phyloP scores from a whole-genome alignment of 2,329 filamentous ascomycete species.

The Truncatella angustata region DNA sequence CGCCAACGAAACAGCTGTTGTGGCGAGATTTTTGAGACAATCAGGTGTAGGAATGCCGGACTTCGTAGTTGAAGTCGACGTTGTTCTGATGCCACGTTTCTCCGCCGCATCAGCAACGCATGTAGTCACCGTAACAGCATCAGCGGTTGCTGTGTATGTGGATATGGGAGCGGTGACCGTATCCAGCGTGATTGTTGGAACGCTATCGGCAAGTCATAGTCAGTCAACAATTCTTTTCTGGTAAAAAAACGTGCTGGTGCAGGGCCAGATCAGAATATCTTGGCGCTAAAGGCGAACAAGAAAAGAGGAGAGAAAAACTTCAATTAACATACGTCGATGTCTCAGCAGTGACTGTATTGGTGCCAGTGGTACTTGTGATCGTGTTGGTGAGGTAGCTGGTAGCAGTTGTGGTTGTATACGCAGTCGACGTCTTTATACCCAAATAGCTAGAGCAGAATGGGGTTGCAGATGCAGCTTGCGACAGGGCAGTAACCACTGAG shows the following conservation, averaged over 20 bases:
- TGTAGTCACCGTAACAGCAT: slow-evolving; percentile 4
- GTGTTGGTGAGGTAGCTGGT: background rate
- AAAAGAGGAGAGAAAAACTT: no score
- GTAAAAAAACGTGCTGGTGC: no score
- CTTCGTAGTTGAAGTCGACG: background rate
- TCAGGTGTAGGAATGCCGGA: slow-evolving; percentile 3
- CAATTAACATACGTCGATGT: no score
- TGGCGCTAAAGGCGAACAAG: no score
- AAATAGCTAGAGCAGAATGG: slow-evolving; percentile 3
- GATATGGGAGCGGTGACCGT: background rate
- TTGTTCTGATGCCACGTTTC: background rate
- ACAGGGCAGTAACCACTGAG: background rate
- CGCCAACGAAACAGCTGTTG: background rate
- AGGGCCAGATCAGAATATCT: no score
- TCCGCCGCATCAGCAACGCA: background rate
- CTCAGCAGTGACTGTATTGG: background rate
- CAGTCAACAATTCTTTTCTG: no score
- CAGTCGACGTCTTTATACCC: slow-evolving; percentile 2
- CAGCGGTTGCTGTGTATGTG: slow-evolving; percentile 3
- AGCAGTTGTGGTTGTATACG: background rate
- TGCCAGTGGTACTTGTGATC: slow-evolving; percentile 2
- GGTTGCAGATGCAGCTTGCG: background rate
- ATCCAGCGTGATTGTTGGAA: background rate
- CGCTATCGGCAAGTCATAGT: no score
- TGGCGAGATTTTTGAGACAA: slow-evolving; percentile 1